These are phyloP conservation scores for Sphaerulina populicola DNA, from an alignment of 2,329 filamentous ascomycete species.

Conservation along the genomic window DNA sequence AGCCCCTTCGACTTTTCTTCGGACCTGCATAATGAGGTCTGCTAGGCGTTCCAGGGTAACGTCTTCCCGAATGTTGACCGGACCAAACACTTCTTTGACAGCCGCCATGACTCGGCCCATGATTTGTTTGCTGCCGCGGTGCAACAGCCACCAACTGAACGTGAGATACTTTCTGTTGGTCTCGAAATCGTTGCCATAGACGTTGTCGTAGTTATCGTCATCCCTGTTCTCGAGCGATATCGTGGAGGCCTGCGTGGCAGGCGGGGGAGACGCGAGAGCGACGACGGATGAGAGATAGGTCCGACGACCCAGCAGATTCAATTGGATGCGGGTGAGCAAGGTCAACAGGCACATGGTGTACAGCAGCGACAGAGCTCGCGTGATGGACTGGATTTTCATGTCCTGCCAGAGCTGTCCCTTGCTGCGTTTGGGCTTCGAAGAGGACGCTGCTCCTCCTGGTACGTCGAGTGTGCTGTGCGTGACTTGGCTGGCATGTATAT, in stretches of 20 bases:
- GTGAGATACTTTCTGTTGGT: constrained; percentile 91
- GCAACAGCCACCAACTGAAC: constrained; percentile 96
- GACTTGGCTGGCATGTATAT: constrained; percentile 72
- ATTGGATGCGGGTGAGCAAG: constrained; percentile 86
- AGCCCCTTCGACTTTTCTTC: constrained; percentile 72
- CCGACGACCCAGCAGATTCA: constrained; percentile 89
- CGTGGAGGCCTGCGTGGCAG: constrained; percentile 54
- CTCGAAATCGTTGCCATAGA: constrained; percentile 88
- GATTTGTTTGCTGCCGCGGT: constrained; percentile 77
- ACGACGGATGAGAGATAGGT: constrained; percentile 96
- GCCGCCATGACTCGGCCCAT: constrained; percentile 74
- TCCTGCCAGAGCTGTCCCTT: constrained; percentile 97
- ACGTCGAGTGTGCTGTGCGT: constrained; percentile 36
- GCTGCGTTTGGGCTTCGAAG: constrained; percentile 55
- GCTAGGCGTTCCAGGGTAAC: constrained; percentile 73
- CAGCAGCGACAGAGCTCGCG: constrained; percentile 79
- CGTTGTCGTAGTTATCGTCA: constrained; percentile 72
- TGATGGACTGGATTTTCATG: constrained; percentile 89
- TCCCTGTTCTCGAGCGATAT: constrained; percentile 92
- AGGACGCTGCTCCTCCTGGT: constrained; percentile 29
- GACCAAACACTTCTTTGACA: constrained; percentile 83
- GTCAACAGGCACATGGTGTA: constrained; percentile 86
- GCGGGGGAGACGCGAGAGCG: constrained; percentile 67
- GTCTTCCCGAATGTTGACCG: constrained; percentile 78
- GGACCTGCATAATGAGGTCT: constrained; percentile 71